Conservation (phyloP, 2,329 filamentous ascomycete species). For the Colletotrichum sp. region DNA sequence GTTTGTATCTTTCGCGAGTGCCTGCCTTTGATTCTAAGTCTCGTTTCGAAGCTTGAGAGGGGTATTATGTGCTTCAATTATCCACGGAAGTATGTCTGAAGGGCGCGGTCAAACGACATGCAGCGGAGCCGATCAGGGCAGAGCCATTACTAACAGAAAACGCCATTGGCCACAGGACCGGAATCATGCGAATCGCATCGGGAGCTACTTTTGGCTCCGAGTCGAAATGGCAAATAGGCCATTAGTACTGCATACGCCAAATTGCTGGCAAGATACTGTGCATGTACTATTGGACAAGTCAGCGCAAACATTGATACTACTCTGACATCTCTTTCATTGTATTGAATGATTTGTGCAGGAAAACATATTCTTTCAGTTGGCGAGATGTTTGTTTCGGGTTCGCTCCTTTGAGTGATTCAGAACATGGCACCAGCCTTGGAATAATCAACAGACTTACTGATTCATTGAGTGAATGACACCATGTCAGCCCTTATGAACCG, state of each 20-base stretch:
- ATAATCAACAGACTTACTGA: background rate
- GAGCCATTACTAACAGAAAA: background rate
- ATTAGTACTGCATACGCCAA: background rate
- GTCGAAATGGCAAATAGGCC: background rate
- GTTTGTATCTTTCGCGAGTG: background rate
- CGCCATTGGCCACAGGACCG: background rate
- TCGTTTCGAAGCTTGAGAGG: background rate
- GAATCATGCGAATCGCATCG: background rate
- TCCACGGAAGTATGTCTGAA: background rate
- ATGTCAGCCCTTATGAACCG: background rate
- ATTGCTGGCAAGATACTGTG: background rate
- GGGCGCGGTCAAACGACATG: background rate
- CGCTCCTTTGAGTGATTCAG: background rate
- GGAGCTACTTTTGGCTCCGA: background rate
- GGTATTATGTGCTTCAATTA: background rate
- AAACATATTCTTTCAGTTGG: background rate
- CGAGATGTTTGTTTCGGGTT: background rate
- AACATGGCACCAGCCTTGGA: background rate
- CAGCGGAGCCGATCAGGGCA: background rate
- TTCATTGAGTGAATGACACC: background rate
- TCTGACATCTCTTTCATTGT: background rate
- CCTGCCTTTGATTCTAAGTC: background rate
- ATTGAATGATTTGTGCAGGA: background rate
- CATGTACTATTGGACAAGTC: background rate
- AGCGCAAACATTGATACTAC: background rate